Percentiles rank a stretch among this genome's conserved stretches.
These are phyloP conservation scores for Podaxis sp. DNA, from an alignment of 768 basidiomycete species.

Conservation along the genomic window DNA sequence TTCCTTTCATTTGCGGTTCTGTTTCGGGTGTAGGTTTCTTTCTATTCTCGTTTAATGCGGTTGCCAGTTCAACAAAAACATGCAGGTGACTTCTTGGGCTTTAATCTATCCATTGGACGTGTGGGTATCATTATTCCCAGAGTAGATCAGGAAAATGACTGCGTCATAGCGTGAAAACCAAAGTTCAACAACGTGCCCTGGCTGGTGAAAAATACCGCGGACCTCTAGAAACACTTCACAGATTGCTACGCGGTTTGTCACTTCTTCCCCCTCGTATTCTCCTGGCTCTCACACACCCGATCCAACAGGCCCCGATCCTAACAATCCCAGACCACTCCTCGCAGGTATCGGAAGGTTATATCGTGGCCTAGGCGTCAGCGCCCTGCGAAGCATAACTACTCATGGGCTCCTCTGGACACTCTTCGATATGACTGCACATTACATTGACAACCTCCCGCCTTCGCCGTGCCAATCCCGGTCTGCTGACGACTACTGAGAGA, in stretches of 20 bases:
- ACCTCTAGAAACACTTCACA: conserved; percentile 65
- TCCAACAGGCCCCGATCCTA: conserved; percentile 67
- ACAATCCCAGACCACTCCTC: conserved; percentile 69
- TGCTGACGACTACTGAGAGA: neutral
- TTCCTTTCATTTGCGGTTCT: conserved; percentile 91
- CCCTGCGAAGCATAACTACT: conserved; percentile 86
- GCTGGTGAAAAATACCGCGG: conserved; percentile 73
- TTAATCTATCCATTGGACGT: conserved; percentile 94
- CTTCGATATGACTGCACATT: conserved; percentile 74
- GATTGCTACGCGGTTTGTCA: conserved; percentile 72
- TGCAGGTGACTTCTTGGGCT: conserved; percentile 73
- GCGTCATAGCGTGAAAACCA: conserved; percentile 76
- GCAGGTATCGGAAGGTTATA: conserved; percentile 83
- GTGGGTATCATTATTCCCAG: conserved; percentile 36
- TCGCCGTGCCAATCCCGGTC: neutral
- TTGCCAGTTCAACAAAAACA: conserved; percentile 22
- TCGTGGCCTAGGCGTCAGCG: conserved; percentile 91
- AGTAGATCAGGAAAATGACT: neutral
- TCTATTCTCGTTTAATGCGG: conserved; percentile 29
- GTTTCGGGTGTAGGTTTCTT: conserved; percentile 65
- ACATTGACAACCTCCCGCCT: conserved; percentile 52
- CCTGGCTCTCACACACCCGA: neutral
- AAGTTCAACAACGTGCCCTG: conserved; percentile 89
- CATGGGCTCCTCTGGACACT: conserved; percentile 94
- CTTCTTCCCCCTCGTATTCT: neutral